These are phyloP conservation scores for Pelargonium fulgidum DNA, from an alignment of 441 rosid genomes.

Conservation along the genomic window DNA sequence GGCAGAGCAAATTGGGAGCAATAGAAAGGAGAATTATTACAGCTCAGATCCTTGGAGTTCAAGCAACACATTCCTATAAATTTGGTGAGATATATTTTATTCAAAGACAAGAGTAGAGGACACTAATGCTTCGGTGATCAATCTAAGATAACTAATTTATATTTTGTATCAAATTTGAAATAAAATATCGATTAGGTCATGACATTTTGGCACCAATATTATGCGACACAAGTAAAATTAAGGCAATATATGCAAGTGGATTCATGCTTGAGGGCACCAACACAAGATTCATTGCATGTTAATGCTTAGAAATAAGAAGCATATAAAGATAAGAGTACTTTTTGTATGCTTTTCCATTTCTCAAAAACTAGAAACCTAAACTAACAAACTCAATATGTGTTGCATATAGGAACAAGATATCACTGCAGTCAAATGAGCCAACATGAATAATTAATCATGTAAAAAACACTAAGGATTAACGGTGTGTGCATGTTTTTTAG, in stretches of 20 bases:
- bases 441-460: no score
- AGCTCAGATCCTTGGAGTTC: conserved; percentile 22
- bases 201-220: background rate
- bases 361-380: background rate
- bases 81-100: conserved; percentile 10
- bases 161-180: no score
- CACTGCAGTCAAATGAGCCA: no score
- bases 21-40: conserved; percentile 6
- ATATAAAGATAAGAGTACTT: background rate
- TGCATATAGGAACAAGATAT: no score
- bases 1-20: background rate
- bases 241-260: background rate
- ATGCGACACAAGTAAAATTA: background rate
- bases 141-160: no score
- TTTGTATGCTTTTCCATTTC: background rate
- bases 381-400: no score
- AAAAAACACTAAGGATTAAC: no score
- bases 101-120: background rate
- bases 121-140: background rate
- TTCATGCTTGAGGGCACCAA: background rate
- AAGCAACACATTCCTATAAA: conserved; percentile 25
- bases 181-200: no score
- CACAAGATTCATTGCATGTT: background rate
- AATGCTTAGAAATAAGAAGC: background rate
- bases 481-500: no score